Conservation (phyloP, 169 alveolate genomes). For the Cryptosporidium muris region DNA sequence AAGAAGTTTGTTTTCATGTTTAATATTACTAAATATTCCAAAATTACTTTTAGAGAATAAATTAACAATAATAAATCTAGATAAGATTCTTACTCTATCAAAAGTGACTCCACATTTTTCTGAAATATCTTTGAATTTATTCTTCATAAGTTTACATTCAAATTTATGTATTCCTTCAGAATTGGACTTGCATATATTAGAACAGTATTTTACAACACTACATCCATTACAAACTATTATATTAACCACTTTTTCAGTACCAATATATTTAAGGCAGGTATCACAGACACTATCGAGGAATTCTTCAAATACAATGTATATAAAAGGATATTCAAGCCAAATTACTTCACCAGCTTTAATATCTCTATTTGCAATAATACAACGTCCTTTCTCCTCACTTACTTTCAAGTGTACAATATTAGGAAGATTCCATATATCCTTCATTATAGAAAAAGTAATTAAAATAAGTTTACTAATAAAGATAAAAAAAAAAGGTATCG, state of each 20-base stretch:
- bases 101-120: constrained; percentile 18
- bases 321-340: constrained; percentile 16
- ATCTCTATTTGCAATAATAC: constrained; percentile 28
- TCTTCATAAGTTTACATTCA: constrained; percentile 26
- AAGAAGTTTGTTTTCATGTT: not conserved
- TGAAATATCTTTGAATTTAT: constrained; percentile 1
- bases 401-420: not conserved
- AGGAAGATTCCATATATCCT: constrained; percentile 39
- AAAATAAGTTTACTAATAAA: not conserved
- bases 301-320: constrained; percentile 20
- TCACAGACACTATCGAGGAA: constrained; percentile 9
- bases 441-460: not conserved
- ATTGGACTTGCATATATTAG: constrained; percentile 19
- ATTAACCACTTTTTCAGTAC: not conserved
- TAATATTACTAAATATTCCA: not conserved
- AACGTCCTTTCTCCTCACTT: constrained; percentile 19
- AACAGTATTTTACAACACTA: constrained; percentile 18
- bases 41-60: not conserved
- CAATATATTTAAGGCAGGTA: constrained; percentile 20
- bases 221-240: constrained; percentile 15
- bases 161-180: constrained; percentile 3
- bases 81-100: constrained; percentile 23
- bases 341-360: constrained; percentile 29
- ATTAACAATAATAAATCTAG: constrained; percentile 15
- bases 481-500: not conserved